phyloP scores from a whole-genome alignment of 805 yeast species.

The Clavispora phyllophila region DNA sequence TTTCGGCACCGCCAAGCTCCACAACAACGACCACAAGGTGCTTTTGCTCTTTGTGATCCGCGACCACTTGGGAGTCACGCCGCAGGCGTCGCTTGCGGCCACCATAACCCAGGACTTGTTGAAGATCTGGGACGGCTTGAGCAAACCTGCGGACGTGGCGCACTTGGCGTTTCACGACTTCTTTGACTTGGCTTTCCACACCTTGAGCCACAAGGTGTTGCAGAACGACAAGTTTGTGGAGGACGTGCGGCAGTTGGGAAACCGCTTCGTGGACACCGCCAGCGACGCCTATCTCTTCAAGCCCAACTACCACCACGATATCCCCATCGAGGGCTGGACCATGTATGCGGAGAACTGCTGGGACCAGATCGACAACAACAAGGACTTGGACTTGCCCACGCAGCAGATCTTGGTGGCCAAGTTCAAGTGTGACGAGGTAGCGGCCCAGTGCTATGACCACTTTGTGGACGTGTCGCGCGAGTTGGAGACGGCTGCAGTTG shows the following conservation, averaged over 20 bases:
- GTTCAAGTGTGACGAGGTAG: conserved; percentile 89
- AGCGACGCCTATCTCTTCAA: conserved; percentile 48
- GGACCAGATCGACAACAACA: conserved; percentile 89
- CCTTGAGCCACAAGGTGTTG: conserved; percentile 80
- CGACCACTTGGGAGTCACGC: conserved; percentile 86
- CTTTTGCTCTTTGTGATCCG: conserved; percentile 82
- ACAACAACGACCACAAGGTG: conserved; percentile 48
- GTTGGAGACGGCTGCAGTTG: conserved; percentile 5
- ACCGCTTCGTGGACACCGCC: conserved; percentile 41
- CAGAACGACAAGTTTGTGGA: conserved; percentile 65
- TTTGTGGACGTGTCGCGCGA: conserved; percentile 20
- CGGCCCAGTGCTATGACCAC: conserved; percentile 32
- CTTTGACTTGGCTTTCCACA: conserved; percentile 78
- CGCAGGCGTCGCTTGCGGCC: conserved; percentile 61
- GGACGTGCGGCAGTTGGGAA: conserved; percentile 62
- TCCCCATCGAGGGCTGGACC: conserved; percentile 96
- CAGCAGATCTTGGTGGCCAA: conserved; percentile 94
- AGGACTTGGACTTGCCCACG: conserved; percentile 93
- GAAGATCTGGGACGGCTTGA: conserved; percentile 72
- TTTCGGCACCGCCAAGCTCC: conserved; percentile 56
- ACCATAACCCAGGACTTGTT: conserved; percentile 69
- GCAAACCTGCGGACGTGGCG: conserved; percentile 64
- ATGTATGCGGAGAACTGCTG: conserved; percentile 86
- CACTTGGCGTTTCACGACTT: conserved; percentile 61
- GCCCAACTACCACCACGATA: conserved; percentile 68